Conservation (phyloP, 2,329 filamentous ascomycete genomes). For the Aspergillus melleus region DNA sequence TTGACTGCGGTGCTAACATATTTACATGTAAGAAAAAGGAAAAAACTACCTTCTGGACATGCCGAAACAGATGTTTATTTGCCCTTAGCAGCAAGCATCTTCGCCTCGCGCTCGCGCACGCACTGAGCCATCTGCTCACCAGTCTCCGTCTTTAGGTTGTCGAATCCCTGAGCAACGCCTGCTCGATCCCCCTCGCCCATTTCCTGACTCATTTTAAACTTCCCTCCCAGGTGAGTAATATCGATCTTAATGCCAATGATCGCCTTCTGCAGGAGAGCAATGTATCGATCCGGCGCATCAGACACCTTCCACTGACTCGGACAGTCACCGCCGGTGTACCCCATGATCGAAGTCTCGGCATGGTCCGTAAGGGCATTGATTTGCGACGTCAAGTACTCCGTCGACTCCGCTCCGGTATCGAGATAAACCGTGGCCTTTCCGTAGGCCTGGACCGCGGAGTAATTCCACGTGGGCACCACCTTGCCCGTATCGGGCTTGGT, state of each 20-base stretch:
- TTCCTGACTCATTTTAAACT: slow-evolving; percentile 27
- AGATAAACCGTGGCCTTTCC: slow-evolving; percentile 57
- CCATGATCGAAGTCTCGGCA: slow-evolving; percentile 58
- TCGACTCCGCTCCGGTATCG: slow-evolving; percentile 50
- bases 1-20: too few relatives aligned
- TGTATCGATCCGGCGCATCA: slow-evolving; percentile 60
- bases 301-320: slow-evolving; percentile 54
- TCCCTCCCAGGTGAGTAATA: slow-evolving; percentile 58
- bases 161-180: slow-evolving; percentile 1
- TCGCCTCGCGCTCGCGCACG: slow-evolving; percentile 11
- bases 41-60: too few relatives aligned
- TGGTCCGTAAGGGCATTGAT: slow-evolving; percentile 45
- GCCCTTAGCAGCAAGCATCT: neutral
- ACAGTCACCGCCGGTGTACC: slow-evolving; percentile 55
- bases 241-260: slow-evolving; percentile 63
- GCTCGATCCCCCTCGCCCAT: slow-evolving; percentile 1
- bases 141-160: neutral
- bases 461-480: slow-evolving; percentile 72
- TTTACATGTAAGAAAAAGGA: too few relatives aligned
- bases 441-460: slow-evolving; percentile 64
- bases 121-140: slow-evolving; percentile 8
- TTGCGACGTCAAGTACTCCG: slow-evolving; percentile 51
- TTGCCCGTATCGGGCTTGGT: slow-evolving; percentile 66
- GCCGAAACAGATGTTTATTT: neutral
- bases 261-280: slow-evolving; percentile 58